Conservation (phyloP, 1,284 basidiomycete species). For the Tranzscheliella williamsii region DNA sequence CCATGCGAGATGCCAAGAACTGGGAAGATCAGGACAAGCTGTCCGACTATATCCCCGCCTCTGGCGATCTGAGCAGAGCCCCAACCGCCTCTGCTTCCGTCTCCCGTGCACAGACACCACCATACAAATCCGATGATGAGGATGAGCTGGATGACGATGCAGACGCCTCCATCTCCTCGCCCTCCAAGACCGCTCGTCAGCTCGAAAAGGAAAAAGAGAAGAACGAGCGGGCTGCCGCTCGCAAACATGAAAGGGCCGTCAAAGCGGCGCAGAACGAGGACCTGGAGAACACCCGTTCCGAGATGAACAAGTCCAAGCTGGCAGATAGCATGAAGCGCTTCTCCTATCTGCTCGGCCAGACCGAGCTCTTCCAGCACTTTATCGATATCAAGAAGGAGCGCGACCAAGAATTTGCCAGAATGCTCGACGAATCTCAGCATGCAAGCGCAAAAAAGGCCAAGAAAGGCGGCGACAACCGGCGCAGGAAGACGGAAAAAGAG, state of each 20-base stretch:
- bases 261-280: conserved; percentile 47
- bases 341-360: conserved; percentile 58
- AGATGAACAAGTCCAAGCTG: conserved; percentile 52
- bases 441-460: conserved; percentile 29
- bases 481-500: conserved; percentile 85
- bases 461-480: conserved; percentile 66
- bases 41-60: conserved; percentile 47
- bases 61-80: conserved; percentile 41
- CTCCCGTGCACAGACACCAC: conserved; percentile 27
- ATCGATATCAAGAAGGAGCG: conserved; percentile 68
- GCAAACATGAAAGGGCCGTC: conserved; percentile 32
- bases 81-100: conserved; percentile 41
- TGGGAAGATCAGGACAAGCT: conserved; percentile 54
- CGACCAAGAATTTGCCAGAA: conserved; percentile 88
- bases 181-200: conserved; percentile 47
- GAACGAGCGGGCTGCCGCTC: conserved; percentile 35
- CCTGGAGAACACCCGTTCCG: conserved; percentile 44
- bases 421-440: conserved; percentile 69
- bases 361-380: conserved; percentile 61
- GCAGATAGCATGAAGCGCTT: conserved; percentile 59
- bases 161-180: conserved; percentile 18
- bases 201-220: conserved; percentile 50
- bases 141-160: conserved; percentile 5
- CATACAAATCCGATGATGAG: conserved; percentile 2
- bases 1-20: conserved; percentile 30